Base-by-base conservation (phyloP, 306 rosid genomes). In the Cicer yamashitae region DNA sequence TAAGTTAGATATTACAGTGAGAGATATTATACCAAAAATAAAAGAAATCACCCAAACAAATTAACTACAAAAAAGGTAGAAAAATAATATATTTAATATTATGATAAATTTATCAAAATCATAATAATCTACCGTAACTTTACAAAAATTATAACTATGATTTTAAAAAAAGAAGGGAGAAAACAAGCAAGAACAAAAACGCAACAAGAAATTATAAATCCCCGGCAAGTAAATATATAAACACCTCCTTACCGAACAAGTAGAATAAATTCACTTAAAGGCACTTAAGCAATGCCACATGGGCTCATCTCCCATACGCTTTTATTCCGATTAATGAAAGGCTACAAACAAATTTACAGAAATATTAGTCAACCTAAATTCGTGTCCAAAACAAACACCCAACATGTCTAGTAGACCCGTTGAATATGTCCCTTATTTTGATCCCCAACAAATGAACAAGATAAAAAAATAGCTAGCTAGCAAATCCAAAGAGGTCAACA, bases 371-470 rank as follows among this genome's bases (percentile, higher is more conserved):
- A 40, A 38, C 43, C 60, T 8, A 68, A 74, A n/a, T 68, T 68
- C 51, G 7, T 67, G 80, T 81, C 65, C 52, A 51, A 41, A 50
- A 67, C 71, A 45, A 11, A 45, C 6, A 45, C 46, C 71, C 48
- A 67, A 75, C 84, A 74, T 75, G 84, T 81, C 76, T 67, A 11
- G 13, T 13, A 80, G 72, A 74, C 64, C 71, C 64, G 75, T 74
- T 80, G 63, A 80, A 67, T 74, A n/a, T 80, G 80, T 74, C 54
- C 45, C 73, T 40, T 51, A n/a, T 25, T 57, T 47, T 59, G 22
- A 65, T 20, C 18, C 74, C 78, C 65, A 56, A 38, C 46, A 0
- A 73, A 56, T 57, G 9, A 66, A 52, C 75, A 68, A 12, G 13
- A 41, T 34, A 15, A 71, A 62, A 69, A 63, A 67, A 53, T 41